Base-by-base conservation (phyloP, 148 eudicot species). In the Diospyros kaki region DNA sequence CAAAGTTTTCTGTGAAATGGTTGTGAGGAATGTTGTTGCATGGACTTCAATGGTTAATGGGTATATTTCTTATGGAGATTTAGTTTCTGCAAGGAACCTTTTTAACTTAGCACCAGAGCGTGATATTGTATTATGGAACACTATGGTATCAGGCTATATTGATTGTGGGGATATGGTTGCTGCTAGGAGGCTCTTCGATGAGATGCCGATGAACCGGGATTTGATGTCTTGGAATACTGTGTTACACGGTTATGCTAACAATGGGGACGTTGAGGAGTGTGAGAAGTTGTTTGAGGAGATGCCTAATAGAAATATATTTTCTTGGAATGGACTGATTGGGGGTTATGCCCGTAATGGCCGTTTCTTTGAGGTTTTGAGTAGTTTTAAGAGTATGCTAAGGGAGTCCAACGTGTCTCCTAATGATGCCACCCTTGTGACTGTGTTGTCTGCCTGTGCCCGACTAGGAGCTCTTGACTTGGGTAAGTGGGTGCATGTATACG, bases 271-370 rank as follows among this genome's bases (percentile, higher is more conserved):
- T 40, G 84, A 83, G 64, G 86, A 81, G 54, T 87, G 87, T 66
- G 86, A 88, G 73, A 72, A 43, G 2, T 67, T 90, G 56, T 92
- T 92, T 66, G 83, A 87, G 77, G 79, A 79, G 53, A 90, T 92
- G 86, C 86, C 84, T 2, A 81, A 72, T 83, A 90, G 80, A 80
- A 90, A 92, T 84, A 79, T 86, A 6, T 90, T 87, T 76, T 87
- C 94, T 72, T 92, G 97, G 97, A 92, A 92, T 83, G 92, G 78
- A 76, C 77, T 92, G 72, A 88, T 90, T 74, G 84, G 84, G 75
- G 94, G 89, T 18, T 88, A 89, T 73, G 80, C 86, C 61, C 89
- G 77, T 18, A 66, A 72, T 67, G 82, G 77, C 43, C 76, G 74
- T 43, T 88, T 76, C 45, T 15, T 46, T 13, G 84, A 90, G 58